phyloP scores from a whole-genome alignment of 495 filamentous ascomycete species.

The Penicillium cinerascens region DNA sequence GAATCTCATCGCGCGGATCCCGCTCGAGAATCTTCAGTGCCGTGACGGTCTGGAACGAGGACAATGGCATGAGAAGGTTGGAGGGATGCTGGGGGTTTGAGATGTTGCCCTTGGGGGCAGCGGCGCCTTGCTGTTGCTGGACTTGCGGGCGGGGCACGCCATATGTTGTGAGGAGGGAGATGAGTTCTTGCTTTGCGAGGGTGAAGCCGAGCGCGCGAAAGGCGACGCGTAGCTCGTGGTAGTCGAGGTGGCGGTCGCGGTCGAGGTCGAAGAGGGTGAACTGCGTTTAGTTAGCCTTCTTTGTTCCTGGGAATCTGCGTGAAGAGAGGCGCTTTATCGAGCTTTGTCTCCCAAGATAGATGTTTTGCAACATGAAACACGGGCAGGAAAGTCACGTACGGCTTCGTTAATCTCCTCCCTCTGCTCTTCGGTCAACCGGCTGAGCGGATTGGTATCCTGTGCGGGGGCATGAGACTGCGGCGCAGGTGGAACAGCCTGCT shows the following conservation, averaged over 20 bases:
- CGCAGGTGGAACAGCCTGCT: constrained; percentile 26
- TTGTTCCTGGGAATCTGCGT: not conserved
- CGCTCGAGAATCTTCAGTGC: constrained; percentile 73
- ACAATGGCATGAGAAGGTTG: constrained; percentile 66
- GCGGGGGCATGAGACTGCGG: constrained; percentile 36
- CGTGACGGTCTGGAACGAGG: constrained; percentile 73
- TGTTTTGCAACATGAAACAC: not conserved
- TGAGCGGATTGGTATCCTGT: constrained; percentile 48
- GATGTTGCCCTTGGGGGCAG: constrained; percentile 6
- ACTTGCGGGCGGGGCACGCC: constrained; percentile 57
- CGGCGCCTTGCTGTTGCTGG: constrained; percentile 32
- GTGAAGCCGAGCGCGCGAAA: constrained; percentile 96
- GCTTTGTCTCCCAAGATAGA: not conserved
- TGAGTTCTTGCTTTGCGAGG: constrained; percentile 76
- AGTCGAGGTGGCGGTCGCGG: constrained; percentile 89
- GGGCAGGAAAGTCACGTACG: constrained; percentile 43
- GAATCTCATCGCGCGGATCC: constrained; percentile 87
- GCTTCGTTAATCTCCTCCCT: constrained; percentile 87
- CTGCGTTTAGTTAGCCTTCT: constrained; percentile 47
- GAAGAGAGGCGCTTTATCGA: not conserved
- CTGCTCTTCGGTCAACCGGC: constrained; percentile 74
- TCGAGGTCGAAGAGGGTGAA: constrained; percentile 97
- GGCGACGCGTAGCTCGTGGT: constrained; percentile 97
- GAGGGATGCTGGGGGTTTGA: constrained; percentile 45
- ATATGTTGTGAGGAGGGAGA: constrained; percentile 68